Conservation (phyloP, 345 rosid genomes). For the Gossypium thurberi region DNA sequence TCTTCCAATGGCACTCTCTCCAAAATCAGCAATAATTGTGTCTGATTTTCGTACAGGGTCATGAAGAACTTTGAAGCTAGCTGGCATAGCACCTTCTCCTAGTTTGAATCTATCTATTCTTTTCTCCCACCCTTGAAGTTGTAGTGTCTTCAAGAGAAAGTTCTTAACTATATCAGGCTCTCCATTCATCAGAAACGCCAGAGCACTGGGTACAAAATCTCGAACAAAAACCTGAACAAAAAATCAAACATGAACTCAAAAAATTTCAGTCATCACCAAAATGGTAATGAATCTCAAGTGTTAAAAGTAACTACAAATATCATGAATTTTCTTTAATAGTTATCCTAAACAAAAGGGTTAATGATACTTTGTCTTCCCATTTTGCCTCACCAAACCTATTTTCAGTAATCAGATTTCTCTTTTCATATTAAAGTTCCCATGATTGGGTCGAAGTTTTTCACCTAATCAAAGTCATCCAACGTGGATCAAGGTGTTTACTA, state of each 20-base stretch:
- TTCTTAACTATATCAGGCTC: constrained; percentile 70
- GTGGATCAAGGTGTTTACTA: neutral
- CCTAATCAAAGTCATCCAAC: neutral
- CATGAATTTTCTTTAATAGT: neutral
- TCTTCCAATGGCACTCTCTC: constrained; percentile 79
- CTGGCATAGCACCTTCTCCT: constrained; percentile 82
- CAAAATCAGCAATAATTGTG: constrained; percentile 61
- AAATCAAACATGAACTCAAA: neutral
- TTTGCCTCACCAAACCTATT: neutral
- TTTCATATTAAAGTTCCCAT: neutral
- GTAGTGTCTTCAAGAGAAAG: constrained; percentile 57
- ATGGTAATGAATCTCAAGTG: neutral
- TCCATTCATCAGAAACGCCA: constrained; percentile 72
- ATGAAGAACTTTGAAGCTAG: constrained; percentile 75
- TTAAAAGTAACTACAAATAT: neutral
- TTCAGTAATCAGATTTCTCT: neutral
- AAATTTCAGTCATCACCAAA: neutral
- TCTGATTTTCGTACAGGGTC: constrained; percentile 56
- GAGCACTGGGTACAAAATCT: constrained; percentile 80
- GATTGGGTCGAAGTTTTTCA: neutral
- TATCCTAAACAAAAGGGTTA: neutral
- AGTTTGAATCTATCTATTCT: constrained; percentile 61
- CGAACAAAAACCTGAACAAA: constrained; percentile 58
- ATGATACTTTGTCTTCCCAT: neutral
- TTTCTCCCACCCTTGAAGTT: constrained; percentile 72